Conservation (phyloP, 495 filamentous ascomycete species). For the Lasiosphaeriaceae sp. region DNA sequence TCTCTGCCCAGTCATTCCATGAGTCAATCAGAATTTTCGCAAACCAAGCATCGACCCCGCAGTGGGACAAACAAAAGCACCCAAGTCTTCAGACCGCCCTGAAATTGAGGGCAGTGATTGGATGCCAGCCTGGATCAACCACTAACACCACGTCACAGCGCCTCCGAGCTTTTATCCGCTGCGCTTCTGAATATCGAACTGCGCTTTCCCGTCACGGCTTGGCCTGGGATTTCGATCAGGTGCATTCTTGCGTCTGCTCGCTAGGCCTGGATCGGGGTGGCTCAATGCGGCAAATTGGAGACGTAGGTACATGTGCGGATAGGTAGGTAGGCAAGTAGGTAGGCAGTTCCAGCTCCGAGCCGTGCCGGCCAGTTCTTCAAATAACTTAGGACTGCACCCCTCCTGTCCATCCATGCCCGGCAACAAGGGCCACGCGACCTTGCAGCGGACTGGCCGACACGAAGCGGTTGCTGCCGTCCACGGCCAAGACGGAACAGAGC, state of each 20-base stretch:
- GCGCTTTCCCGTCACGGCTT: not conserved
- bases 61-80: conserved; percentile 25
- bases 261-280: not conserved
- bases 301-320: too few relatives aligned
- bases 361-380: too few relatives aligned
- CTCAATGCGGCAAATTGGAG: too few relatives aligned
- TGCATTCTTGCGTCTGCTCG: not conserved
- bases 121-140: conserved; percentile 1
- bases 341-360: too few relatives aligned
- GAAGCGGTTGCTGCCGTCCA: too few relatives aligned
- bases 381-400: too few relatives aligned
- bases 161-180: not conserved
- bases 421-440: too few relatives aligned
- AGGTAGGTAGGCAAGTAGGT: too few relatives aligned
- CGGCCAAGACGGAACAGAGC: too few relatives aligned
- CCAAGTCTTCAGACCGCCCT: conserved; percentile 10
- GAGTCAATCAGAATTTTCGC: conserved; percentile 36
- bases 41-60: conserved; percentile 24
- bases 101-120: conserved; percentile 18
- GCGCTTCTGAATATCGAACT: not conserved
- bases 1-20: conserved; percentile 15
- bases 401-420: too few relatives aligned
- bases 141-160: conserved; percentile 15
- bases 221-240: not conserved
- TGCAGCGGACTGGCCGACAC: too few relatives aligned